Percentiles rank a stretch among this genome's conserved stretches.
These are phyloP conservation scores for Suillus cothurnatus DNA, from an alignment of 768 basidiomycete genomes.

Conservation along the genomic window DNA sequence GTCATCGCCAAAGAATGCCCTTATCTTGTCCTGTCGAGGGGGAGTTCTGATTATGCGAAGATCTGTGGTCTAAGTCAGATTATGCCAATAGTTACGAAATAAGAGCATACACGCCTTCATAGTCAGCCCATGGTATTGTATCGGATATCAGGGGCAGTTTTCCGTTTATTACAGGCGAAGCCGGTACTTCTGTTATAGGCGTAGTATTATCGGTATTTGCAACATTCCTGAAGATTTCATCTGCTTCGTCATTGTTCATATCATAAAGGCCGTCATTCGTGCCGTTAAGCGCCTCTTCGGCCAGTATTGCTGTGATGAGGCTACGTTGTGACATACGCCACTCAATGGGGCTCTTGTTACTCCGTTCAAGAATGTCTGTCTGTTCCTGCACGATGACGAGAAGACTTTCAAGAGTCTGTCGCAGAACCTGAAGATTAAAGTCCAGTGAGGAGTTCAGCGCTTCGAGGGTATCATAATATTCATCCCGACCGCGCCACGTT, in stretches of 20 bases:
- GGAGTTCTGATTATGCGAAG: conserved; percentile 17
- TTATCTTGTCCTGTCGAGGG: conserved; percentile 42
- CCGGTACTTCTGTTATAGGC: conserved; percentile 6
- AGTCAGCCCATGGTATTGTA: conserved; percentile 12
- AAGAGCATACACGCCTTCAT: conserved; percentile 16
- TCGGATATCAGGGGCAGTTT: conserved; percentile 6
- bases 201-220: conserved; percentile 8
- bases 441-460: conserved; percentile 33
- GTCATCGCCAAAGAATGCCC: conserved; percentile 54
- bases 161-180: conserved; percentile 18
- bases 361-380: conserved; percentile 37
- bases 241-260: conserved; percentile 14
- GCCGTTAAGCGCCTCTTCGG: conserved; percentile 22
- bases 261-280: conserved; percentile 14
- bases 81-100: not conserved
- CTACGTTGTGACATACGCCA: conserved; percentile 49
- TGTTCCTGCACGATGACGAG: conserved; percentile 43
- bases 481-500: conserved; percentile 23
- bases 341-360: conserved; percentile 44
- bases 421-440: conserved; percentile 36
- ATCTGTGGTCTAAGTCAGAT: conserved; percentile 14
- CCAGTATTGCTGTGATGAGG: conserved; percentile 30
- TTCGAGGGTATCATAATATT: conserved; percentile 31
- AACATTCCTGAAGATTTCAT: conserved; percentile 16
- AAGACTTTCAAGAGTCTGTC: conserved; percentile 42